A percentile compares a stretch with the other conserved stretches of the same genome.
These are phyloP conservation scores for Tranzscheliella williamsii DNA, from an alignment of 1,284 basidiomycete species.

Conservation along the genomic window DNA sequence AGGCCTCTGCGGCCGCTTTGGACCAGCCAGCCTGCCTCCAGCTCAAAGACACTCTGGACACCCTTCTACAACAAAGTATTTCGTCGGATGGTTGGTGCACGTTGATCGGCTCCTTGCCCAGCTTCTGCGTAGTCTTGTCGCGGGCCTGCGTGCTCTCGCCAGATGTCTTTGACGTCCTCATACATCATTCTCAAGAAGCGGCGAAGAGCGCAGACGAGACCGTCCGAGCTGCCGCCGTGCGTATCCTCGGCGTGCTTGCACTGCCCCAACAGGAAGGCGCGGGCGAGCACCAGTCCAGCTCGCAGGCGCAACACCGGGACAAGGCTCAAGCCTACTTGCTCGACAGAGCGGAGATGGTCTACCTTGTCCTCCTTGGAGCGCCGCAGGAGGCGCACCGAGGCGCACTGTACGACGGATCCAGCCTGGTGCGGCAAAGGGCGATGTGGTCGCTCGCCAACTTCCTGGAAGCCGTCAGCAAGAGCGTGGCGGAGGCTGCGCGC, in stretches of 20 bases:
- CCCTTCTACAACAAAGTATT: too few species aligned
- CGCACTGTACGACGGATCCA: constrained; percentile 14
- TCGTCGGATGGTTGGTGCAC: too few species aligned
- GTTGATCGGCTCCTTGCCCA: too few species aligned
- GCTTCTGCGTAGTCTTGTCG: too few species aligned
- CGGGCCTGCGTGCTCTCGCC: too few species aligned
- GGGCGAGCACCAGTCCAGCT: not conserved
- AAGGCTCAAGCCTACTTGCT: too few species aligned
- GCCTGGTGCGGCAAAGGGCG: constrained; percentile 28
- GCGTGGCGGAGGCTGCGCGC: not conserved
- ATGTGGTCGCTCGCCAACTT: constrained; percentile 22
- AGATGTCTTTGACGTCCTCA: too few species aligned
- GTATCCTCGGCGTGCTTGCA: constrained; percentile 24
- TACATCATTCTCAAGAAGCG: too few species aligned
- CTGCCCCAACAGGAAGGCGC: constrained; percentile 5
- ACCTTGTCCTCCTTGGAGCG: constrained; percentile 3
- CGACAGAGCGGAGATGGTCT: not conserved
- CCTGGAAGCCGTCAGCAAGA: constrained; percentile 5
- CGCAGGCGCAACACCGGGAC: not conserved
- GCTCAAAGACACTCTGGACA: too few species aligned
- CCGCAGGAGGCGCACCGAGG: not conserved
- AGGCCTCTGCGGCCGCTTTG: too few species aligned
- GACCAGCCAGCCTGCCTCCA: too few species aligned
- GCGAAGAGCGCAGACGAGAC: constrained; percentile 15
- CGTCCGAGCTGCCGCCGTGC: constrained; percentile 22